Evolutionary conservation across 2,329 filamentous ascomycete genomes (phyloP), one percentile per base, ranked within the genome.

Genomic region (Exophiala oligosperma): DNA sequence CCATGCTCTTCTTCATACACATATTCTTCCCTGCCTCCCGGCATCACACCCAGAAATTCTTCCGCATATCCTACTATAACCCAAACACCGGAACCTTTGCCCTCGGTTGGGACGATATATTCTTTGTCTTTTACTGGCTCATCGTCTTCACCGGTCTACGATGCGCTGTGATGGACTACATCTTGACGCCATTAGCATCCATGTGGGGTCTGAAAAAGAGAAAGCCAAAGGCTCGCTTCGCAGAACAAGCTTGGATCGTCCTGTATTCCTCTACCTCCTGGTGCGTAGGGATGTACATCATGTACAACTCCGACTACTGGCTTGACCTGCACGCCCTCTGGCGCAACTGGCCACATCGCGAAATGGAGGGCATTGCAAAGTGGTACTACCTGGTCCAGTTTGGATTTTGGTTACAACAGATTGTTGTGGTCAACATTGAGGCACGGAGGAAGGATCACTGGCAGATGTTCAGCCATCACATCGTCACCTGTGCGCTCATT

Each of bases 401-500:
- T 75, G 87, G 89, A 24, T 97, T 97, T 74, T 97, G 91, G 89
- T 75, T 97, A 49, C 93, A 97, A 76, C 92, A 96, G 76, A 89
- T 97, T 64, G 79, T 97, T 32, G 91, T 97, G 57, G 91, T 97
- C 72, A 89, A 97, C 75, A 92, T 97, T 60, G 94, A 99, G 75
- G 90, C 95, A 76, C 86, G 89, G 65, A 85, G 94, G 69, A 97
- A 97, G 77, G 94, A 99, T 69, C 89, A 97, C 75, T 89, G 86
- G 78, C 93, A 97, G 75, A 97, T 97, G 94, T 86, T 97, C 66
- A 88, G 86, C 17, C 94, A 97, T 74, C 94, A 99, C 76, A 84
- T 97, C 71, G 86, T 97, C 71, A 99, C 94, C 21, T 90, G 87
- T 69, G 79, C 81, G 4, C 84, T 99, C 46, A 86, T 99, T 64